phyloP scores from a whole-genome alignment of 208 protist species.

The Trypanosoma scelopori region DNA sequence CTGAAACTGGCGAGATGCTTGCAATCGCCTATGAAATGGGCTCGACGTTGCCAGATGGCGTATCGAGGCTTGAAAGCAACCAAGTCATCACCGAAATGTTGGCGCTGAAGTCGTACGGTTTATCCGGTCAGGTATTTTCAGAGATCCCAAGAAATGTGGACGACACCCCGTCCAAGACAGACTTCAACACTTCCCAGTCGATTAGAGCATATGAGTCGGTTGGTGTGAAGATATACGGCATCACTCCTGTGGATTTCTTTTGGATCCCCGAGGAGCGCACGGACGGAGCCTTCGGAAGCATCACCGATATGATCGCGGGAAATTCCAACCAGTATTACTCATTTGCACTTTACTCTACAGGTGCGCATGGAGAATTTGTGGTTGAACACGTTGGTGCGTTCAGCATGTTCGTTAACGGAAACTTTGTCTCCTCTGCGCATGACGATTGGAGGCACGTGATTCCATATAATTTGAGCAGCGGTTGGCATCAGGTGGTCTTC shows the following conservation, averaged over 20 bases:
- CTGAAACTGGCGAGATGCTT: slow-evolving; percentile 3
- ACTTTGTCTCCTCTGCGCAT: neutral
- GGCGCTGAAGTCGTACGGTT: neutral
- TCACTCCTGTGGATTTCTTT: slow-evolving; percentile 2
- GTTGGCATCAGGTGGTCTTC: slow-evolving; percentile 12
- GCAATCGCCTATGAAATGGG: slow-evolving; percentile 2
- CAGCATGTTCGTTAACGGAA: slow-evolving; percentile 6
- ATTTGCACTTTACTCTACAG: slow-evolving; percentile 15
- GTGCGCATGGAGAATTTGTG: neutral
- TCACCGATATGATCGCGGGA: slow-evolving; percentile 10
- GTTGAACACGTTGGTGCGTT: neutral
- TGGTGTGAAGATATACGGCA: slow-evolving; percentile 2
- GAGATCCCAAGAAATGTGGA: slow-evolving; percentile 6
- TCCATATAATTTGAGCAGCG: slow-evolving; percentile 8
- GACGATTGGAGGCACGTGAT: neutral
- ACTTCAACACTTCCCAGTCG: slow-evolving; percentile 2
- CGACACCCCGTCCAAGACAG: neutral
- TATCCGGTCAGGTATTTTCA: neutral
- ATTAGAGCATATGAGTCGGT: neutral
- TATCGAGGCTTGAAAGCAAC: neutral
- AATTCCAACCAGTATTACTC: slow-evolving; percentile 16
- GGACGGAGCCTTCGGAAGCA: slow-evolving; percentile 12
- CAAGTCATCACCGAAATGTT: slow-evolving; percentile 9
- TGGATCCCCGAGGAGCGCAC: neutral
- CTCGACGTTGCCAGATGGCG: slow-evolving; percentile 5